Conservation (phyloP, 75 land plant species). For the Picea sitchensis region DNA sequence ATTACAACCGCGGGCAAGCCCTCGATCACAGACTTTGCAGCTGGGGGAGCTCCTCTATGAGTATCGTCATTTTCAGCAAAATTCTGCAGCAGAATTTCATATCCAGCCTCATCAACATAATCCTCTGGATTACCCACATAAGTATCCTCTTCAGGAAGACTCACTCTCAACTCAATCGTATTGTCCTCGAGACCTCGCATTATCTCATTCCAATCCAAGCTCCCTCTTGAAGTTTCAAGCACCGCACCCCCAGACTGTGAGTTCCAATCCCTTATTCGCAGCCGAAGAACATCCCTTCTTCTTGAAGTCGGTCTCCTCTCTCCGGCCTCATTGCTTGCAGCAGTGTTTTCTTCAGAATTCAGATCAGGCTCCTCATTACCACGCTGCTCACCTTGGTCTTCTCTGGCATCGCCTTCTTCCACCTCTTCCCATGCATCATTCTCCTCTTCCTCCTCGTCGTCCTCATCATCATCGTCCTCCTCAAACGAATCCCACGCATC, state of each 20-base stretch:
- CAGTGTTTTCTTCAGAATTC: neutral
- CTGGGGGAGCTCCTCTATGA: slow-evolving; percentile 63
- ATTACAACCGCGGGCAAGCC: slow-evolving; percentile 36
- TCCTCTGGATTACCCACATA: slow-evolving; percentile 58
- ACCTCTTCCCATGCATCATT: slow-evolving; percentile 29
- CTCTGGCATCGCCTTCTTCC: neutral
- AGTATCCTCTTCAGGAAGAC: slow-evolving; percentile 26
- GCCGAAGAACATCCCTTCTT: slow-evolving; percentile 20
- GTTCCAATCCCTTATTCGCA: slow-evolving; percentile 23
- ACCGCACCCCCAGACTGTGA: neutral
- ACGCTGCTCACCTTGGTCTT: slow-evolving; percentile 2
- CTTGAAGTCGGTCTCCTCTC: slow-evolving; percentile 9
- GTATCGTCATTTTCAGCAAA: slow-evolving; percentile 40
- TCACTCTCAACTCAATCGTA: slow-evolving; percentile 35
- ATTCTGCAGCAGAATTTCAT: slow-evolving; percentile 40
- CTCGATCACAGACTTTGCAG: slow-evolving; percentile 56
- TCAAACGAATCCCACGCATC: slow-evolving; percentile 11
- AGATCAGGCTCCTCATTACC: slow-evolving; percentile 1
- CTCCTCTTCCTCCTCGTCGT: slow-evolving; percentile 2
- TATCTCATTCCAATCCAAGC: slow-evolving; percentile 37
- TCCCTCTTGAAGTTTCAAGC: slow-evolving; percentile 14
- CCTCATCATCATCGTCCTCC: slow-evolving; percentile 9
- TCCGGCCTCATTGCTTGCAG: slow-evolving; percentile 21
- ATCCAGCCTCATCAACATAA: slow-evolving; percentile 55
- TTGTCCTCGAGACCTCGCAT: slow-evolving; percentile 35